A percentile compares a stretch with the other conserved stretches of the same genome.
Evolutionary conservation across 1,284 basidiomycete species (phyloP).

Genomic region (Abortiporus biennis): DNA sequence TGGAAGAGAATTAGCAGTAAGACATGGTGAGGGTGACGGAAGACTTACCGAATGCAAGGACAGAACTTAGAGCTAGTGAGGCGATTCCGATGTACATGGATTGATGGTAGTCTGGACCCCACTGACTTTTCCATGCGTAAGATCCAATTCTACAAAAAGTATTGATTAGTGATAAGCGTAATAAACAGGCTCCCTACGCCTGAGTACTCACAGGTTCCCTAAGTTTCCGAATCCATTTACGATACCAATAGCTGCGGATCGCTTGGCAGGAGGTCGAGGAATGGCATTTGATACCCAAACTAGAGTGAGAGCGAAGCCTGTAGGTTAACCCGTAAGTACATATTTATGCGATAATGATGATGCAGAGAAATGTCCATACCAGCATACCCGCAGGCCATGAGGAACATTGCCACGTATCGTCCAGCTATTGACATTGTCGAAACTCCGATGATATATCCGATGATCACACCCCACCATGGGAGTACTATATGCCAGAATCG

Average conservation of each 20-base stretch:
- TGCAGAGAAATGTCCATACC: background rate
- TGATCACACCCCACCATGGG: constrained; percentile 55
- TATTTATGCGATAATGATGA: background rate
- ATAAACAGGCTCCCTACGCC: background rate
- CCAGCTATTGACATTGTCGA: constrained; percentile 46
- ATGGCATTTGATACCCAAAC: constrained; percentile 62
- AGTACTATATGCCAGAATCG: constrained; percentile 61
- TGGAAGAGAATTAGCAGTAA: too few relatives aligned
- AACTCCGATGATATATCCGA: constrained; percentile 58
- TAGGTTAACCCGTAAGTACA: background rate
- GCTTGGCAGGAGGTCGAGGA: constrained; percentile 57
- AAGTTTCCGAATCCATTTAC: constrained; percentile 35
- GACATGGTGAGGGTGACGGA: too few relatives aligned
- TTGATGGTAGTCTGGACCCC: constrained; percentile 32
- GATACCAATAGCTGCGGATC: constrained; percentile 39
- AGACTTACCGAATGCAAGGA: constrained; percentile 25
- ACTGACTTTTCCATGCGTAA: constrained; percentile 31
- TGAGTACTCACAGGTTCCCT: constrained; percentile 27
- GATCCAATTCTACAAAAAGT: constrained; percentile 27
- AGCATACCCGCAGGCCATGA: constrained; percentile 51
- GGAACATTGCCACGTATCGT: constrained; percentile 60
- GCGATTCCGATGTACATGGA: constrained; percentile 31
- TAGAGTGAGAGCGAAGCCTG: constrained; percentile 52
- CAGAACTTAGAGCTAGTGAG: constrained; percentile 20
- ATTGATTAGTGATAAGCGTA: background rate